These are phyloP conservation scores for Epichloe amarillans DNA, from an alignment of 2,329 filamentous ascomycete genomes.

Conservation along the genomic window DNA sequence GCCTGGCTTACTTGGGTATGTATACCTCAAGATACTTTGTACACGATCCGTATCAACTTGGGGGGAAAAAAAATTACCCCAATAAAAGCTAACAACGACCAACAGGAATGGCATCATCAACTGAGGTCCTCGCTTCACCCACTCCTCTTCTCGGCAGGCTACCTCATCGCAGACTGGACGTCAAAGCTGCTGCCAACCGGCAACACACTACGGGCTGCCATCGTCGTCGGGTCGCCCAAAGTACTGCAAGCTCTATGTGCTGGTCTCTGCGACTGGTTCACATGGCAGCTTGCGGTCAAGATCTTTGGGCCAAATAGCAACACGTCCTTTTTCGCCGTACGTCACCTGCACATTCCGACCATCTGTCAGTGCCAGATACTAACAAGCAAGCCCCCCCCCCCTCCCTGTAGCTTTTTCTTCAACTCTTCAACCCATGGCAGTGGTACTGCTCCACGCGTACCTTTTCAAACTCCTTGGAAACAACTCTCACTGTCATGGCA, in stretches of 20 bases:
- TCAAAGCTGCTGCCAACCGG: constrained; percentile 41
- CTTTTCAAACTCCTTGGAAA: constrained; percentile 88
- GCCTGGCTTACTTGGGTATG: constrained; percentile 94
- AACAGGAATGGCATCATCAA: constrained; percentile 84
- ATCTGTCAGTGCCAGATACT: neutral
- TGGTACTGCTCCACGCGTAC: constrained; percentile 92
- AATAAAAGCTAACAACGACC: neutral
- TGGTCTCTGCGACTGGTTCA: constrained; percentile 70
- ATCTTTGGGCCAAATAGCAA: constrained; percentile 56
- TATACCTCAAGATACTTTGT: constrained; percentile 8
- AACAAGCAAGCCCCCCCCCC: neutral
- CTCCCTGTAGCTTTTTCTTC: constrained; percentile 20
- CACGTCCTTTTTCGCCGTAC: constrained; percentile 56
- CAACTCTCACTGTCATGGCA: constrained; percentile 69
- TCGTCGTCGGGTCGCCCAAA: constrained; percentile 62
- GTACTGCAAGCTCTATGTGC: constrained; percentile 65
- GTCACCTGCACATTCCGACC: neutral
- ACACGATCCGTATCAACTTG: constrained; percentile 2
- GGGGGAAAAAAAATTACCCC: neutral
- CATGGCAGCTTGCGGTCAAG: constrained; percentile 65
- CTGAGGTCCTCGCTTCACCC: constrained; percentile 87
- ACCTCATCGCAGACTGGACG: constrained; percentile 46
- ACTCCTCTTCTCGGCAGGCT: constrained; percentile 66
- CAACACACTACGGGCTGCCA: constrained; percentile 43
- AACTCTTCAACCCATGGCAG: constrained; percentile 55